Evolutionary conservation across 176 grass and related monocot species (phyloP).

Genomic region (sorghum (Sorghum bicolor)): Sorghum_bicolor_NCBIv3 NC_012870.2:70066501-70067000

Average conservation of each 20-base stretch:
- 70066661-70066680: neutral
- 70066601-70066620: conserved; percentile 76
- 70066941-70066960: conserved; percentile 48
- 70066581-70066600: conserved; percentile 76
- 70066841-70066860: conserved; percentile 55
- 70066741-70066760: conserved; percentile 96
- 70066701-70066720: conserved; percentile 25
- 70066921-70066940: conserved; percentile 19
- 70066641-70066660: conserved; percentile 7
- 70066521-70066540: conserved; percentile 52
- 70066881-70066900: conserved; percentile 68
- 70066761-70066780: conserved; percentile 98
- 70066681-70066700: neutral
- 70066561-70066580: conserved; percentile 94
- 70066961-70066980: conserved; percentile 32
- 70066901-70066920: conserved; percentile 70
- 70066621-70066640: conserved; percentile 45
- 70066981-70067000: conserved; percentile 38
- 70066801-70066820: conserved; percentile 63
- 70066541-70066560: conserved; percentile 89
- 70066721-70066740: conserved; percentile 50
- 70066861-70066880: conserved; percentile 44
- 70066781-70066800: conserved; percentile 85
- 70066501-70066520: neutral
- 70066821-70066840: conserved; percentile 66